Evolutionary conservation across 306 rosid species (phyloP), one percentile per base, ranked within the genome.

Genomic region (Medicago arabica): DNA sequence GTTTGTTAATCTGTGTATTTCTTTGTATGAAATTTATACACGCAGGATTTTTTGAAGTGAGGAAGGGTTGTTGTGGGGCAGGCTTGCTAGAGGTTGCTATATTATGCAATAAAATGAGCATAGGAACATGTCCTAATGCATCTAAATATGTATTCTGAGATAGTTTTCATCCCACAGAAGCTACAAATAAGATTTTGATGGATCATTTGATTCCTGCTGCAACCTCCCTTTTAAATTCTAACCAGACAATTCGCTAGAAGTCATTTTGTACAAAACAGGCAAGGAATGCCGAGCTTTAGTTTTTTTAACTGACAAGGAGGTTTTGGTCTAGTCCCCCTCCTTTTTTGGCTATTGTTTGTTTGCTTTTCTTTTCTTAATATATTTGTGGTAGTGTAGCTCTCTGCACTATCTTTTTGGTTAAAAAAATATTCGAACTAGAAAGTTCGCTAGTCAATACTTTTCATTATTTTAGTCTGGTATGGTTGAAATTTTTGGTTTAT

Each of bases 71-170:
- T 44, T 67, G 72, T 67, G 57, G 57, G 73, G 83, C 91, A 0
- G 92, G 96, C 4, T 69, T 90, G 82, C 16, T 90, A 36, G 98
- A 92, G 75, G 59, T 87, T 5, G 66, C 94, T 25, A 51, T 90
- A 41, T 68, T 90, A 23, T 92, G 97, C 89, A 90, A 92, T 65
- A 11, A 67, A 8, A 8, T 39, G 40, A 83, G 91, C 5, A 10
- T 78, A 7, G 92, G 92, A 36, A 92, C 98, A 9, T 90, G 98
- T 72, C 85, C 77, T 1, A 85, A 92, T 83, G 98, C 96, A 18
- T 83, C 96, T 7, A 67, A 80, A 28, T 90, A 92, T 53, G 87
- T 90, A 8, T 92, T 92, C 71, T 92, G 96, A 94, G 98, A 93
- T 82, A 75, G 89, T 17, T 67, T 86, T 77, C 98, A 92, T 78